Base-by-base conservation (phyloP, 257 asterid genomes). In the Leptodermis oblonga region DNA sequence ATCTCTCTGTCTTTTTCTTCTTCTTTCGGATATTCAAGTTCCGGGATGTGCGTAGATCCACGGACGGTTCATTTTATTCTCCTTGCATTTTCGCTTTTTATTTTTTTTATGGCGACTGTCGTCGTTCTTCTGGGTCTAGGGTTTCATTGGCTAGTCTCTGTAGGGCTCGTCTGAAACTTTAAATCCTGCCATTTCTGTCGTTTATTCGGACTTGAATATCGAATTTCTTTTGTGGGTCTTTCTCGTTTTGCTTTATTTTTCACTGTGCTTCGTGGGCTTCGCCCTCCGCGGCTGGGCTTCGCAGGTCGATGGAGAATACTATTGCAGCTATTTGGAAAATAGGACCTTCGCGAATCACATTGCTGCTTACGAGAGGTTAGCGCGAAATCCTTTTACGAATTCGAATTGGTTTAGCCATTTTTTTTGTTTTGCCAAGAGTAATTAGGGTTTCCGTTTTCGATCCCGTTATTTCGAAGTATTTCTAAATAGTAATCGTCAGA, bases 391-490 rank as follows among this genome's bases (percentile, higher is more conserved):
- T 64, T 62, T 61, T 48, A 60, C 55, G 42, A 71, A 69, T 83
- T 65, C 20, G 31, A 11, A 64, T 75, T 33, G 28, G 71, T 67
- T 72, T 26, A 9, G 26, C 56, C 56, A 5, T 62, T 62, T 67
- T 69, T 37, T 45, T n/a, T 36, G 0, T 67, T 56, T 11, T n/a
- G 22, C 26, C 13, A 61, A 45, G 54, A 51, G 73, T 62, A 23
- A 81, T 79, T 85, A 83, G 86, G 96, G 93, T 83, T 88, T 80
- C 54, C 56, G 69, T 80, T 62, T 66, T 71, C 65, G 65, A 20
- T 49, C 42, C 64, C 34, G 0, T 28, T 28, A 58, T 58, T 28
- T 53, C 26, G 13, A 13, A 70, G 51, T 72, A 69, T 68, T 45
- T 37, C 48, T 68, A 46, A 43, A 66, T 70, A 58, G 31, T 73